Conservation (phyloP, 345 rosid species). For the Erodium maritimum region DNA sequence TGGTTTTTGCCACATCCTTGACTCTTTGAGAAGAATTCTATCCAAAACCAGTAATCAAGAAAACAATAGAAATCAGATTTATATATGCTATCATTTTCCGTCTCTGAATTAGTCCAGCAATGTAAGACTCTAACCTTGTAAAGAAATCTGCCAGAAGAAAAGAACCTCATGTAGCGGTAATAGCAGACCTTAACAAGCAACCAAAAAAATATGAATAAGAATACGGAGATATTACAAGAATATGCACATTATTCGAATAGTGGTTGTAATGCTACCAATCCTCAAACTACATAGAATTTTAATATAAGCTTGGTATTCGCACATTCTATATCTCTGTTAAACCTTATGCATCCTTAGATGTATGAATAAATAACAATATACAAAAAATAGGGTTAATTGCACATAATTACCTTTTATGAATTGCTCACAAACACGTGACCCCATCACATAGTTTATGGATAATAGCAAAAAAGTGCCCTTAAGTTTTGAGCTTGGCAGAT, state of each 20-base stretch:
- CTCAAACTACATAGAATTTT: background rate
- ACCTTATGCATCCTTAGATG: no score
- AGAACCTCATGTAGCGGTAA: conserved; percentile 79
- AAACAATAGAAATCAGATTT: conserved; percentile 7
- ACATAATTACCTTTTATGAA: no score
- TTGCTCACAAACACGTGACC: no score
- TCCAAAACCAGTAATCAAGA: background rate
- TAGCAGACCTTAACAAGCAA: conserved; percentile 65
- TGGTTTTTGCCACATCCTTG: conserved; percentile 71
- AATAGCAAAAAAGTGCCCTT: no score
- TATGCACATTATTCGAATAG: background rate
- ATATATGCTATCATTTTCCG: conserved; percentile 2
- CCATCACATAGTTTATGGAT: no score
- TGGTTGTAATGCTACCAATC: no score
- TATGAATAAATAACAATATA: background rate
- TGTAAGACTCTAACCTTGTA: conserved; percentile 58
- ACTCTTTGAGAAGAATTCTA: conserved; percentile 82
- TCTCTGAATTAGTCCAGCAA: background rate
- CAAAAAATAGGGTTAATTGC: no score
- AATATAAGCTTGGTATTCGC: no score
- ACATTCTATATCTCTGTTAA: no score
- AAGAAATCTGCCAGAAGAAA: conserved; percentile 79
- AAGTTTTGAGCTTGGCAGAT: no score
- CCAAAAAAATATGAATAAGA: background rate
- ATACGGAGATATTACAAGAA: conserved; percentile 2